These are phyloP conservation scores for Allantophomopsis lycopodina DNA, from an alignment of 2,329 filamentous ascomycete species.

Conservation along the genomic window DNA sequence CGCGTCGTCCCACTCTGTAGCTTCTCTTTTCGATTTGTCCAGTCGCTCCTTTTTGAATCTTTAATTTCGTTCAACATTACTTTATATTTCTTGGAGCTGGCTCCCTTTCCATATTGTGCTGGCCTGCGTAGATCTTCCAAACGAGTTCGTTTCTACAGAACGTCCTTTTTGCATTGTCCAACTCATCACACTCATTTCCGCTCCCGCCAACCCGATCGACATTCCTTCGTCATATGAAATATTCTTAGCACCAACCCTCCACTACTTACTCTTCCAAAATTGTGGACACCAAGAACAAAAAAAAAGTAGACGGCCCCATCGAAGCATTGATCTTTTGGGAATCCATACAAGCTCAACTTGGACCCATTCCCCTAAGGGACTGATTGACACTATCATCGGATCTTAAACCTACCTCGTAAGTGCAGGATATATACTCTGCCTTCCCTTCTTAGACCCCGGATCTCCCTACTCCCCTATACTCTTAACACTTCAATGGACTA, in stretches of 20 bases:
- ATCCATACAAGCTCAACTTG: slow-evolving; percentile 16
- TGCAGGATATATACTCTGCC: slow-evolving; percentile 22
- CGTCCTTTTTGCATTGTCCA: slow-evolving; percentile 20
- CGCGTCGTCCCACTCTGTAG: slow-evolving; percentile 29
- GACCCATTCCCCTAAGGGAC: slow-evolving; percentile 16
- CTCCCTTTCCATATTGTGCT: slow-evolving; percentile 32
- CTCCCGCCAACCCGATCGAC: slow-evolving; percentile 9
- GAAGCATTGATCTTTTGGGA: slow-evolving; percentile 9
- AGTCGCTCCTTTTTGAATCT: slow-evolving; percentile 36
- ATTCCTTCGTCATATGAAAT: slow-evolving; percentile 3
- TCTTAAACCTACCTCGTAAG: slow-evolving; percentile 15
- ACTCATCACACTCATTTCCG: slow-evolving; percentile 26
- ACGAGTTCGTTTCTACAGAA: slow-evolving; percentile 26
- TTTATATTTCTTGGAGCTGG: slow-evolving; percentile 40
- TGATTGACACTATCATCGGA: too few relatives aligned
- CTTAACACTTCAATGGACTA: slow-evolving; percentile 12
- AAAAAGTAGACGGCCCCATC: slow-evolving; percentile 8
- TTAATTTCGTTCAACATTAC: slow-evolving; percentile 27
- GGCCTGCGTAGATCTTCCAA: slow-evolving; percentile 19
- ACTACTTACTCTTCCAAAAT: too few relatives aligned
- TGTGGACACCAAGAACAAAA: too few relatives aligned
- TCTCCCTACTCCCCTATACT: slow-evolving; percentile 12
- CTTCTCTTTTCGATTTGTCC: slow-evolving; percentile 23
- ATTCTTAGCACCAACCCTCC: too few relatives aligned
- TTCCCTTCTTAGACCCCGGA: slow-evolving; percentile 4